Conservation (phyloP, 352 stramenopile genomes). For the Phytophthora foliorum region DNA sequence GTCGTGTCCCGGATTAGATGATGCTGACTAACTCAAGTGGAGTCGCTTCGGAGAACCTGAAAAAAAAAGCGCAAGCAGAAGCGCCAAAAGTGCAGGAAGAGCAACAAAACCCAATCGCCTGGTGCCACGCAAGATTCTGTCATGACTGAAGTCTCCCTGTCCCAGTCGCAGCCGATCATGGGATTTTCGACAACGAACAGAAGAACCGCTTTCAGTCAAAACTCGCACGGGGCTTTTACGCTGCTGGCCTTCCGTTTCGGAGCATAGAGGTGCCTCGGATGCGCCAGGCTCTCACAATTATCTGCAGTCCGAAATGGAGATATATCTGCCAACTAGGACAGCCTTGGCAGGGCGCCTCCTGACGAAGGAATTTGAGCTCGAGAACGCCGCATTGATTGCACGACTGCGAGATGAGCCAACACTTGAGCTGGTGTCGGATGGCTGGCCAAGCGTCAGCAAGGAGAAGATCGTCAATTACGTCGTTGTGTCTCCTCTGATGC, state of each 20-base stretch:
- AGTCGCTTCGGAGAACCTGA: constrained; percentile 3
- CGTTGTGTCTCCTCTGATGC: constrained; percentile 9
- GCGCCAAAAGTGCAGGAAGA: constrained; percentile 1
- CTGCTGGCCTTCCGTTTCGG: constrained; percentile 9
- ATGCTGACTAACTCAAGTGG: constrained; percentile 9
- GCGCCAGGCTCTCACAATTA: neutral
- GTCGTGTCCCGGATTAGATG: neutral
- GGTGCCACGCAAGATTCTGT: constrained; percentile 6
- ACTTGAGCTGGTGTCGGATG: constrained; percentile 3
- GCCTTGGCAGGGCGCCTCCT: constrained; percentile 5
- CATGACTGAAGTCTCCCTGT: constrained; percentile 4
- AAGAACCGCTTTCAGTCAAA: constrained; percentile 8
- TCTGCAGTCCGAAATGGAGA: constrained; percentile 8
- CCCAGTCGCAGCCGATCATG: neutral
- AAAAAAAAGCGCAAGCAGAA: constrained; percentile 2
- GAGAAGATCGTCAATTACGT: constrained; percentile 20
- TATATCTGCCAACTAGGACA: constrained; percentile 3
- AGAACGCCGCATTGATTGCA: constrained; percentile 9
- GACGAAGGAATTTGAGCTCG: neutral
- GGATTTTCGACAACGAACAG: neutral
- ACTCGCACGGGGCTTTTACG: constrained; percentile 11
- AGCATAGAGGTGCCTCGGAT: constrained; percentile 7
- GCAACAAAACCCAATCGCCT: neutral
- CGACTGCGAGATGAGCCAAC: constrained; percentile 9
- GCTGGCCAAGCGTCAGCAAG: constrained; percentile 18